Evolutionary conservation across 345 rosid species (phyloP), one percentile per base, ranked within the genome.

Genomic region (Salix dunnii): DNA sequence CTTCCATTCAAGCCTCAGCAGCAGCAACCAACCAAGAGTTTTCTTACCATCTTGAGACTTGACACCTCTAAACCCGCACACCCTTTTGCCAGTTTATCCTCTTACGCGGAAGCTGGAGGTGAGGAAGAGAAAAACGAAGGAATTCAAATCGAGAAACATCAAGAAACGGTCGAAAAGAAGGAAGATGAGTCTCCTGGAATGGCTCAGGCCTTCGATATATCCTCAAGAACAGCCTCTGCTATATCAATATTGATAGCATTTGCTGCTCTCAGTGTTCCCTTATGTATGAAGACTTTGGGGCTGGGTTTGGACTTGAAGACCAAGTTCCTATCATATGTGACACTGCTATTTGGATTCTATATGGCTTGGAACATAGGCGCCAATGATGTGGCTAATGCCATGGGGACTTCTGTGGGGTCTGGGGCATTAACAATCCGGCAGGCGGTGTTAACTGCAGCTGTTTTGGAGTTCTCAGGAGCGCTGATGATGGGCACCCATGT

Each of bases 361-460:
- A 96, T 96, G 99, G 98, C 99, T 6, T 93, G 99, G 97, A 96
- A 96, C 80, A 96, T 96, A 14, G 99, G 99, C 58, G 99, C 98
- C 64, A 96, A 96, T 72, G 99, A 96, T 83, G 98, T 93, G 80
- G 99, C 99, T 20, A 93, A 96, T 83, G 99, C 99, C 33, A 96
- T 96, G 99, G 99, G 99, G 7, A 93, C 98, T 72, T 93, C 98
- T 6, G 97, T 96, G 35, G 99, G 99, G 5, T 93, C 98, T 0
- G 97, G 97, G 48, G 99, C 98, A n/a, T 68, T 96, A 67, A 86
- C 86, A 2, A 82, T 96, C 70, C 78, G 96, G 25, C 94, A 93
- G 81, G 98, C 99, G 7, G 99, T 93, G 83, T 35, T 93, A 40
- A 93, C 89, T 2, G 99, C 98, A 3, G 98, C 91, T 23, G 84